A percentile compares a stretch with the other conserved stretches of the same genome.
Evolutionary conservation across 1,139 yeast species (phyloP).

Genomic region (Dujonia santamariae): DNA sequence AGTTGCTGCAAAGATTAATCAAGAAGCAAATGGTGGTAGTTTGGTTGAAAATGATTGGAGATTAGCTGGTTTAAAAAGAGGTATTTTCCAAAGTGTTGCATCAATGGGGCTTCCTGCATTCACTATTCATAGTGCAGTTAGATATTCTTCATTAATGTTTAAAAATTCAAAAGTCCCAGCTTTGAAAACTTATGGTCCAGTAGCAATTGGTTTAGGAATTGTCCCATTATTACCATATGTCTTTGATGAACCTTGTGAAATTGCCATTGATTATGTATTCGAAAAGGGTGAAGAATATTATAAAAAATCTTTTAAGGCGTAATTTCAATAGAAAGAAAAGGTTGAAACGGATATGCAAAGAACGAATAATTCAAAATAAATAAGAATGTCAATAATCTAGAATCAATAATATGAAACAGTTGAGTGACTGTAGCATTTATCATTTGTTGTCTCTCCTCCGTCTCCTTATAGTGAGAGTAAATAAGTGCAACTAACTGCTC

Average conservation of each 20-base stretch:
- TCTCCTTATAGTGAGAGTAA: too few relatives aligned
- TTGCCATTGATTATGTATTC: slow-evolving; percentile 61
- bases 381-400: too few relatives aligned
- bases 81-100: slow-evolving; percentile 75
- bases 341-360: too few relatives aligned
- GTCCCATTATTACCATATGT: slow-evolving; percentile 78
- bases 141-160: slow-evolving; percentile 60
- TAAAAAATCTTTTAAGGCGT: slow-evolving; percentile 11
- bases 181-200: slow-evolving; percentile 70
- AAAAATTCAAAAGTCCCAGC: slow-evolving; percentile 38
- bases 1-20: slow-evolving; percentile 34
- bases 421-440: too few relatives aligned
- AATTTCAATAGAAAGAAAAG: not conserved
- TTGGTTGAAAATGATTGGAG: slow-evolving; percentile 60
- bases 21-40: slow-evolving; percentile 20
- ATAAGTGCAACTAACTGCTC: too few relatives aligned
- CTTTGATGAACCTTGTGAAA: slow-evolving; percentile 82
- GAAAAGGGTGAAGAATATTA: slow-evolving; percentile 51
- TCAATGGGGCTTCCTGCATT: slow-evolving; percentile 87
- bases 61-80: slow-evolving; percentile 62
- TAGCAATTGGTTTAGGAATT: slow-evolving; percentile 68
- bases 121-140: slow-evolving; percentile 77
- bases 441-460: too few relatives aligned
- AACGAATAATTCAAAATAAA: too few relatives aligned
- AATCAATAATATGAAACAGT: too few relatives aligned